Base-by-base conservation (phyloP, 768 basidiomycete genomes). In the Dacryopinax spathularia region DNA sequence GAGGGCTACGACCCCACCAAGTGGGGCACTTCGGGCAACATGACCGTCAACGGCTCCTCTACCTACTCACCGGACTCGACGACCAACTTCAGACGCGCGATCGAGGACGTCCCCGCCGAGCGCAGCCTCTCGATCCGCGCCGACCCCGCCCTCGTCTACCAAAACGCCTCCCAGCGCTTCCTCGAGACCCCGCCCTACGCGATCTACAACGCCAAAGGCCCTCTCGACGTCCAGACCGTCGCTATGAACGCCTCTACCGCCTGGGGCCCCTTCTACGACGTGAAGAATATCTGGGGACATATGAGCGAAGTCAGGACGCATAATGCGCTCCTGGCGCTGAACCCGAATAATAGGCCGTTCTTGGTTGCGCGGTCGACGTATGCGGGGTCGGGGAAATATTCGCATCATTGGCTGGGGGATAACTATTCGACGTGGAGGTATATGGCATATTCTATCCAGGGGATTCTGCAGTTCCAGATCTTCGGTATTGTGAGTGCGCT, bases 381-480 rank as follows among this genome's bases (percentile, higher is more conserved):
- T 66, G 69, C 70, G 2, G 72, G 72, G 18, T 63, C 66, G 13
- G 48, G 48, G 3, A 56, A 31, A 29, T 56, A 56, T 18, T 27
- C 48, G 5, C 48, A 56, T 18, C 48, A 56, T 56, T 56, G 48
- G 48, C 79, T 89, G 27, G 87, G 89, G 0, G 89, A 91, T 72
- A 89, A 89, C 70, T 83, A 77, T 71, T 85, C 85, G 70, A 80
- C 81, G 64, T 91, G 89, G 87, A 73, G 81, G 60, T 88, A 86
- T 73, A 79, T 90, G 78, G 77, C 80, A 65, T 76, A 81, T 69
- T 86, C 78, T 66, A 85, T 90, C 61, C 82, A 89, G 75, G 88
- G 87, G 18, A 75, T 88, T 20, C 78, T 91, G 20, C 88, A 90
- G 72, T 90, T 91, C 80, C 87, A 89, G 72, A 74, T 90, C 15